Percentiles rank a stretch among this genome's conserved stretches.
Conservation (phyloP, 1,284 basidiomycete genomes). For the Trametes versicolor region DNA sequence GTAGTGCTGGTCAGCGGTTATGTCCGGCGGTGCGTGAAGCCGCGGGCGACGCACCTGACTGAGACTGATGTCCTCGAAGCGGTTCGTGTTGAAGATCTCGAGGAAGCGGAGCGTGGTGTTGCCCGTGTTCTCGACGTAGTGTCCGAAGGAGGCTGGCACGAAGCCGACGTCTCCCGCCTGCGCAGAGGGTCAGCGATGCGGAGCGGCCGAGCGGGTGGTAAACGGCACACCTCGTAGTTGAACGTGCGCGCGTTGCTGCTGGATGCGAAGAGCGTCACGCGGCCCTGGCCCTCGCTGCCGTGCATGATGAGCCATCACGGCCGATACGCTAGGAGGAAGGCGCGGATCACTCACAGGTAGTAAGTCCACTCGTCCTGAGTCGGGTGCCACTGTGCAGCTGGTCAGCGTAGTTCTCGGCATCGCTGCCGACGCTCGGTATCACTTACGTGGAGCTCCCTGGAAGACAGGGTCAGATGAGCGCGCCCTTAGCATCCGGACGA, state of each 20-base stretch:
- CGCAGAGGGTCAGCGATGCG: constrained; percentile 12
- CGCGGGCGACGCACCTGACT: constrained; percentile 52
- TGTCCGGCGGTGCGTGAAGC: constrained; percentile 38
- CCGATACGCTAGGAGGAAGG: neutral
- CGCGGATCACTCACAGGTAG: constrained; percentile 48
- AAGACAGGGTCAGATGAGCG: neutral
- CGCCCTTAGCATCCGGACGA: neutral
- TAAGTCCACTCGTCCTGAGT: constrained; percentile 76
- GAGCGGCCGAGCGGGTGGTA: neutral
- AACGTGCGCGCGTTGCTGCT: constrained; percentile 73
- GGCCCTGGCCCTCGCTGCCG: constrained; percentile 62
- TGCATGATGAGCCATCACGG: neutral
- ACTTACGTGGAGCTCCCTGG: constrained; percentile 43
- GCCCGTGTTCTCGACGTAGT: constrained; percentile 79
- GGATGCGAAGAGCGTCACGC: constrained; percentile 74
- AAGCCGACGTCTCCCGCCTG: constrained; percentile 74
- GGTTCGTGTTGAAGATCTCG: constrained; percentile 72
- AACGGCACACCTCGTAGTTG: constrained; percentile 60
- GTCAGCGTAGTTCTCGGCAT: constrained; percentile 7
- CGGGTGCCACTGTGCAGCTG: constrained; percentile 70
- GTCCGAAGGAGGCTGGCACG: constrained; percentile 69
- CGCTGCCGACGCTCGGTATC: constrained; percentile 1
- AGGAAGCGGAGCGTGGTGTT: constrained; percentile 70
- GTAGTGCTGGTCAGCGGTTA: neutral
- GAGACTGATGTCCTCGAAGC: constrained; percentile 72